Evolutionary conservation across 2,329 filamentous ascomycete genomes (phyloP), one percentile per base, ranked within the genome.

Genomic region (Aspergillus jensenii): DNA sequence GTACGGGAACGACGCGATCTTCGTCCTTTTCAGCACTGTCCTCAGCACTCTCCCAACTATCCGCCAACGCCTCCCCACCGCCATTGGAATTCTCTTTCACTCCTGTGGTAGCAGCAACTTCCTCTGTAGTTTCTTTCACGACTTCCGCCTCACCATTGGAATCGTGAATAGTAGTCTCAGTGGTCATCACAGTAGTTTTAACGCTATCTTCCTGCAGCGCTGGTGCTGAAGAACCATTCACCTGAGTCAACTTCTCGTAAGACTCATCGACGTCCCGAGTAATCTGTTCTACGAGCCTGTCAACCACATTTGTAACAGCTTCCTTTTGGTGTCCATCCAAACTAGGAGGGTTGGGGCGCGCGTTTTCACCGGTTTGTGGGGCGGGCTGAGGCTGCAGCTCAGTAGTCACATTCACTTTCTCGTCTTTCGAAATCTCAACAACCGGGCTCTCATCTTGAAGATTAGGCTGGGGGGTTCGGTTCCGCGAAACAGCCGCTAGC

Each of bases 1-100:
- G 95, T 47, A 98, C 93, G 71, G 85, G 88, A 64, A 96, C 86
- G 25, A 87, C 82, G 46, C 82, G 78, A 4, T 84, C 76, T 52
- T 86, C 83, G 58, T 87, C 86, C 65, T 89, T 87, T 72, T 91
- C 89, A 35, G 85, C 83, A 47, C 70, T 69, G 55, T 85, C 85
- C 67, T 93, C 91, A 4, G 89, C 90, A 63, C 88, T 96, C 79
- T 96, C 92, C 92, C 92, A 96, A 76, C 88, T 93, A 63, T 96
- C 92, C n/a, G 87, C 90, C 47, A 92, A 60, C n/a, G 69, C 79
- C 40, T 83, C 77, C 51, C 79, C 76, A 50, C 83, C 79, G 21
- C 84, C 83, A 60, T 85, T 81, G 48, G 87, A 64, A 27, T 74
- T 73, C 46, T 82, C 76, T 62, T 89, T 84, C 14, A 86, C 77